Percentiles rank a stretch among this genome's conserved stretches.
Evolutionary conservation across 2,329 filamentous ascomycete genomes (phyloP).

Genomic region (Nigrospora osmanthi): DNA sequence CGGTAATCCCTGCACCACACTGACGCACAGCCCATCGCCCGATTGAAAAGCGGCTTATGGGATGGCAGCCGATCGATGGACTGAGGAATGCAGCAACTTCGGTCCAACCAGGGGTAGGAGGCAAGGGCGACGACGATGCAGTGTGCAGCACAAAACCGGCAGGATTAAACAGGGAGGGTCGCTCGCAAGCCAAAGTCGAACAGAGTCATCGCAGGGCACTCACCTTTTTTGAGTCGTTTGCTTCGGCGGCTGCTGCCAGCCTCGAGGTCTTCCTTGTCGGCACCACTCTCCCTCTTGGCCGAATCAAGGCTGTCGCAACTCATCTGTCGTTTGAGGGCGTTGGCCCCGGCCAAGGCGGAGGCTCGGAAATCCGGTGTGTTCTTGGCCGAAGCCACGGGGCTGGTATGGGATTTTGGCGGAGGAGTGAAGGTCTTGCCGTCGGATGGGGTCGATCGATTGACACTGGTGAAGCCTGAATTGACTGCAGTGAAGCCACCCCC

Average conservation of each 20-base stretch:
- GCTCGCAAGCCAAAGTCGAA: background rate
- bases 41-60: too few relatives aligned
- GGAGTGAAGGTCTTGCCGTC: constrained; percentile 53
- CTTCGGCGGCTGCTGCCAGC: constrained; percentile 67
- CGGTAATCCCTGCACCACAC: too few relatives aligned
- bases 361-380: constrained; percentile 58
- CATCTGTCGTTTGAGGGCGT: constrained; percentile 69
- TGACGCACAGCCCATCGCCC: too few relatives aligned
- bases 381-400: constrained; percentile 54
- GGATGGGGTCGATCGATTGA: constrained; percentile 44
- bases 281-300: constrained; percentile 36
- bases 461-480: constrained; percentile 61
- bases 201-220: constrained; percentile 15
- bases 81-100: too few relatives aligned
- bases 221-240: constrained; percentile 87
- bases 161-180: too few relatives aligned
- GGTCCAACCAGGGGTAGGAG: too few relatives aligned
- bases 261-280: constrained; percentile 52
- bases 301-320: constrained; percentile 49
- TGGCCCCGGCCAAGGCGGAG: constrained; percentile 44
- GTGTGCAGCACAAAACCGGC: too few relatives aligned
- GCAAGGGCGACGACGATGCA: too few relatives aligned
- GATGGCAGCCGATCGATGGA: too few relatives aligned
- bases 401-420: constrained; percentile 51
- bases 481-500: constrained; percentile 55